Evolutionary conservation across 2,329 filamentous ascomycete species (phyloP).

Genomic region (Bipolaris oryzae): DNA sequence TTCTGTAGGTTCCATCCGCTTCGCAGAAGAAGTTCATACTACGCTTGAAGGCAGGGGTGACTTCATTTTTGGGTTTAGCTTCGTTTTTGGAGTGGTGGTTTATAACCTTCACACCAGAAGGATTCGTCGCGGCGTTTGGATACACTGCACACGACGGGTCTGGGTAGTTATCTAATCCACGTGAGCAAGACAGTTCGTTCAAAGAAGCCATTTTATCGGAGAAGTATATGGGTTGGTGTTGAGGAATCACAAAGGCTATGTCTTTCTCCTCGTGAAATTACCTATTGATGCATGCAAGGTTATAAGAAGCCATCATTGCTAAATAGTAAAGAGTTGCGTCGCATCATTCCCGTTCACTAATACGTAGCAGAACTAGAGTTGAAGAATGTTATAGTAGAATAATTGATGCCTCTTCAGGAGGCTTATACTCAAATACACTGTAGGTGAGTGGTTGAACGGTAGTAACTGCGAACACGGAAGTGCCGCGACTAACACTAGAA

Average conservation of each 20-base stretch:
- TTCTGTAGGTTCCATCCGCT: neutral
- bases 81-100: neutral
- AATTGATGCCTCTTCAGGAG: neutral
- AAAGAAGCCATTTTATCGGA: neutral
- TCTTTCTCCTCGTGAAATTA: neutral
- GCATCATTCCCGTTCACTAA: neutral
- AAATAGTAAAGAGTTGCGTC: neutral
- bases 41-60: neutral
- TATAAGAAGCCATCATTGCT: neutral
- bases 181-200: neutral
- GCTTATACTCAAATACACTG: neutral
- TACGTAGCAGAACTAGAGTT: neutral
- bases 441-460: neutral
- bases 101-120: neutral
- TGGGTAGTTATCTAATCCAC: no score
- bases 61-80: neutral
- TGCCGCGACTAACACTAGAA: neutral
- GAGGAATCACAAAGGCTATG: no score
- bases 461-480: neutral
- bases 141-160: neutral
- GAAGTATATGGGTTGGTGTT: neutral
- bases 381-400: neutral
- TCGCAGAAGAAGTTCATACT: neutral
- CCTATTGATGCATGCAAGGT: no score
- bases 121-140: neutral